phyloP scores from a whole-genome alignment of 805 yeast genomes.

The Kazachstania martiniae region DNA sequence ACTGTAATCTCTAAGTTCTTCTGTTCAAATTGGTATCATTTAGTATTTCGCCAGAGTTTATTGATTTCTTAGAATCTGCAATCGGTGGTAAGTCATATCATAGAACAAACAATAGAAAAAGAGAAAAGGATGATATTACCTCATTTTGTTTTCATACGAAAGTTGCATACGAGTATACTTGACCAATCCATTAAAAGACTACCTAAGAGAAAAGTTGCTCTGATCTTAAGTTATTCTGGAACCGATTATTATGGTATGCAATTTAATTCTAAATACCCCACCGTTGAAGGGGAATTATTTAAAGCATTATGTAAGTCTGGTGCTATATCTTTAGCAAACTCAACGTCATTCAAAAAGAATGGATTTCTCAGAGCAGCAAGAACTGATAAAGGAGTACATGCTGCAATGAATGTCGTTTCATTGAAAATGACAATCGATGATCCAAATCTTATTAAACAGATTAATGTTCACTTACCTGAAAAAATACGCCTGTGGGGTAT shows the following conservation, averaged over 20 bases:
- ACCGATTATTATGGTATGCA: constrained; percentile 97
- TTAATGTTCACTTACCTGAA: constrained; percentile 62
- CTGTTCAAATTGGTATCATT: too few relatives aligned
- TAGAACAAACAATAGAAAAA: too few relatives aligned
- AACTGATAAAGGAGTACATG: constrained; percentile 95
- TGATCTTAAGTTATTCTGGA: constrained; percentile 88
- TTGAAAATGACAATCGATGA: constrained; percentile 75
- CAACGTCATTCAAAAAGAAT: constrained; percentile 77
- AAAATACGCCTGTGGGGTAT: constrained; percentile 82
- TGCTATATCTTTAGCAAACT: constrained; percentile 76
- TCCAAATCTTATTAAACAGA: constrained; percentile 45
- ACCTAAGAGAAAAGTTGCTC: constrained; percentile 90
- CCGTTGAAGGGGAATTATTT: constrained; percentile 85
- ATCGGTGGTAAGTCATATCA: too few relatives aligned
- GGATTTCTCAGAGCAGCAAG: constrained; percentile 82
- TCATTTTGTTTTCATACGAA: too few relatives aligned
- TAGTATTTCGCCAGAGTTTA: too few relatives aligned
- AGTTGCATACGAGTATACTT: too few relatives aligned
- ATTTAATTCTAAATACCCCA: constrained; percentile 72
- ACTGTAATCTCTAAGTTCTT: too few relatives aligned
- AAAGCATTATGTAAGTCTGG: constrained; percentile 77
- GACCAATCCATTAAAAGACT: too few relatives aligned
- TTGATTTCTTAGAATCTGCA: too few relatives aligned
- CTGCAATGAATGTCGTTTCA: constrained; percentile 87
- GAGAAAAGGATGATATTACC: too few relatives aligned